These are phyloP conservation scores for Naganishia onofrii DNA, from an alignment of 768 basidiomycete genomes.

Conservation along the genomic window DNA sequence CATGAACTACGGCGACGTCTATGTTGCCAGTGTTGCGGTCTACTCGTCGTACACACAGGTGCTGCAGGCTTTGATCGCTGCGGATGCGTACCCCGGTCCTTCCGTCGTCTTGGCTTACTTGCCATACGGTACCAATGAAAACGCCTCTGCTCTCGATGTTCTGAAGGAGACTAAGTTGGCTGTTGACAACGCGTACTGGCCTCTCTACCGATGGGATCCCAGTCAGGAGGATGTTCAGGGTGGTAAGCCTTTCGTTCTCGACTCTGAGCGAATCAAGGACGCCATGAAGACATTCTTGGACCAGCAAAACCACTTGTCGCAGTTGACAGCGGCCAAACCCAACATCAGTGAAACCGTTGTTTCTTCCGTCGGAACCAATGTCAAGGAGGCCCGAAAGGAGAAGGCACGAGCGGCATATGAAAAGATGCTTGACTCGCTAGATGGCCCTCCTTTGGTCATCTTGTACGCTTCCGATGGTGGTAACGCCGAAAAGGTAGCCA, in stretches of 20 bases:
- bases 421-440: conserved; percentile 74
- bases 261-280: conserved; percentile 89
- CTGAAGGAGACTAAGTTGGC: conserved; percentile 96
- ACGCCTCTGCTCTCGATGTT: conserved; percentile 76
- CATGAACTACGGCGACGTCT: conserved; percentile 96
- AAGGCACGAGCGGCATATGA: conserved; percentile 80
- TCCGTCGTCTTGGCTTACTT: conserved; percentile 91
- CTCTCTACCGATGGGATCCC: conserved; percentile 96
- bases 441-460: conserved; percentile 81
- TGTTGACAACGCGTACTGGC: conserved; percentile 96
- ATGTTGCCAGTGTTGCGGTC: conserved; percentile 89
- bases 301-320: conserved; percentile 91
- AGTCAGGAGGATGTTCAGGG: conserved; percentile 66
- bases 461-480: conserved; percentile 96
- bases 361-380: conserved; percentile 74
- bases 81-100: conserved; percentile 83
- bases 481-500: conserved; percentile 91
- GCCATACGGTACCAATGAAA: conserved; percentile 73
- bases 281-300: conserved; percentile 92
- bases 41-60: conserved; percentile 95
- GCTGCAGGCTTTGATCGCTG: conserved; percentile 83
- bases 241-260: conserved; percentile 75
- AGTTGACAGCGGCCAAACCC: conserved; percentile 75
- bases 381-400: conserved; percentile 76
- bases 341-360: conserved; percentile 78